Conservation (phyloP, 768 basidiomycete species). For the Russula griseocarnosa region DNA sequence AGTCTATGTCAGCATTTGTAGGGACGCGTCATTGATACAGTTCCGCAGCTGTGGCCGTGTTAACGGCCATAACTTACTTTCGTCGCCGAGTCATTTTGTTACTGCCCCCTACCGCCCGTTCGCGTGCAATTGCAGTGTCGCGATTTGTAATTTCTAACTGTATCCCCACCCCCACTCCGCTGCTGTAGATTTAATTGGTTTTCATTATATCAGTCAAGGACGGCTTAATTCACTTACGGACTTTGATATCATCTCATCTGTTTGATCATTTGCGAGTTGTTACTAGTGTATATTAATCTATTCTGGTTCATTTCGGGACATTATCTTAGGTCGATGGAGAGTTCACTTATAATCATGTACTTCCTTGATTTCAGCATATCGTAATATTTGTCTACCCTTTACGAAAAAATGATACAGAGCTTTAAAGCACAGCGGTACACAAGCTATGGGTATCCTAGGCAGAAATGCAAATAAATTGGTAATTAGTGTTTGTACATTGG, state of each 20-base stretch:
- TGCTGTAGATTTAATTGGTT: not conserved
- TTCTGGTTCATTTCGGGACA: not conserved
- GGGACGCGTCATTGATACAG: not conserved
- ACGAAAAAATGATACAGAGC: too few species aligned
- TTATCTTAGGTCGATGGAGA: not conserved
- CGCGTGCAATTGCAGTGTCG: not conserved
- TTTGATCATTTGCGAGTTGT: not conserved
- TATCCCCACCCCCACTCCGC: not conserved
- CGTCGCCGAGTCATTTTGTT: conserved; percentile 4
- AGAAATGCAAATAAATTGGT: not conserved
- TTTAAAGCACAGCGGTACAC: not conserved
- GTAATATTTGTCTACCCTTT: not conserved
- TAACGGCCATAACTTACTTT: not conserved
- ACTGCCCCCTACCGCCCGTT: not conserved
- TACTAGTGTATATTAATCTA: not conserved
- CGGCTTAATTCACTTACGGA: not conserved
- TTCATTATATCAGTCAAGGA: not conserved
- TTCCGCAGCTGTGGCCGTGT: not conserved
- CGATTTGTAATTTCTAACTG: not conserved
- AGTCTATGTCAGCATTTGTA: not conserved
- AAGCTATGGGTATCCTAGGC: not conserved
- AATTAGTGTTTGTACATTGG: not conserved
- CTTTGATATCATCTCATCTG: not conserved
- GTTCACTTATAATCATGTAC: not conserved
- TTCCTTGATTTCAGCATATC: not conserved